Evolutionary conservation across 2,329 filamentous ascomycete species (phyloP), one percentile per base, ranked within the genome.

Genomic region (Diaporthe citrichinensis): DNA sequence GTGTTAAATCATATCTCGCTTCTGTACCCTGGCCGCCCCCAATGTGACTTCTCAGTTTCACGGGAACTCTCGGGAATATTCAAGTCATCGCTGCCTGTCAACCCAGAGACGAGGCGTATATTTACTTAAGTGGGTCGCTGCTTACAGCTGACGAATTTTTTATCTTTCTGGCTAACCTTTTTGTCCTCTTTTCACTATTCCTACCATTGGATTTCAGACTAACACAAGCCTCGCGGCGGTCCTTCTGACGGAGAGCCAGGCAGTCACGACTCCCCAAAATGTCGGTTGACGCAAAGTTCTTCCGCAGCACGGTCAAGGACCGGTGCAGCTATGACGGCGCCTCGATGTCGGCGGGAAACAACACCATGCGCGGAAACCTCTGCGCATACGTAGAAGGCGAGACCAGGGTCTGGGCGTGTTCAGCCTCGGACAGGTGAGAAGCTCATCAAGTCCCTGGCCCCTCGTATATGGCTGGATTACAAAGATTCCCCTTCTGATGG

Each of bases 281-380:
- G 58, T 41, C 58, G 36, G 23, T 61, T 5, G n/a, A 61, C 12
- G 58, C n/a, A 20, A 41, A 20, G 14, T 61, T 61, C 58, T 61
- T 61, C 17, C 58, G 58, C 36, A 61, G 58, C 28, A 14, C 9
- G n/a, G 36, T 61, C 58, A 61, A 61, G 36, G 58, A 61, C 28
- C 58, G n/a, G n/a, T 61, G 58, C 36, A 61, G 17, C 36, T 61
- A 61, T 8, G 58, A 61, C 10, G 58, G 36, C 6, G 36, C 58
- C 20, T 41, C 58, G 58, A 61, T 61, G 58, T 6, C 0, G 10
- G 36, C 31, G 14, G 36, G n/a, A 6, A 61, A 61, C 8, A 61
- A 61, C n/a, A 61, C 58, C 23, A 41, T 61, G 58, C 36, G 58
- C 14, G 58, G 58, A 17, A 61, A 61, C n/a, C 58, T 61, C 36